Evolutionary conservation across 2,329 filamentous ascomycete genomes (phyloP).

Genomic region (Cladosporium cucumerinum): DNA sequence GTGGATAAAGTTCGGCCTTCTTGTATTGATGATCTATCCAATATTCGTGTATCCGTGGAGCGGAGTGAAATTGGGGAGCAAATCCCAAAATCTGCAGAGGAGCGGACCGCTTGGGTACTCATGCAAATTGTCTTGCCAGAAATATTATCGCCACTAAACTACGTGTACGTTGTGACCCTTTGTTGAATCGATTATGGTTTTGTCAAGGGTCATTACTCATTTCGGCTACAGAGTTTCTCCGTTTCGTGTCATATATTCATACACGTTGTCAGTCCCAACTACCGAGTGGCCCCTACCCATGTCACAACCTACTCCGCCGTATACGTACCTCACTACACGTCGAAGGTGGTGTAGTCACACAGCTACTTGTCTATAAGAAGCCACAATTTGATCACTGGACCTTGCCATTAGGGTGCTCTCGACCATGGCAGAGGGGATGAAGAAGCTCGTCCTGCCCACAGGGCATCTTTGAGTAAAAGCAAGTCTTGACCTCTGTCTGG

Average conservation of each 20-base stretch:
- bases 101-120: neutral
- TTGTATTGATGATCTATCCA: neutral
- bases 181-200: neutral
- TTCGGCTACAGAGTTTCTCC: neutral
- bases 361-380: neutral
- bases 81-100: neutral
- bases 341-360: neutral
- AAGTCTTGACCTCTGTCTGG: neutral
- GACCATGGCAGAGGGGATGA: neutral
- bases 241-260: neutral
- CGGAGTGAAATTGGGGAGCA: neutral
- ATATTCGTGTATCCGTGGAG: neutral
- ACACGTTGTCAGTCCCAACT: neutral
- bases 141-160: neutral
- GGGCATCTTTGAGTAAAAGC: neutral
- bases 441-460: neutral
- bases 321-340: neutral
- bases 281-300: neutral
- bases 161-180: no score
- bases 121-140: neutral
- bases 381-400: neutral
- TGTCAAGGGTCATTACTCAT: neutral
- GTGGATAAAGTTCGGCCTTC: neutral
- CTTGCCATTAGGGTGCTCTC: neutral
- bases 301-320: neutral